phyloP scores from a whole-genome alignment of 2,329 filamentous ascomycete species.

The Macrophomina phaseolina region DNA sequence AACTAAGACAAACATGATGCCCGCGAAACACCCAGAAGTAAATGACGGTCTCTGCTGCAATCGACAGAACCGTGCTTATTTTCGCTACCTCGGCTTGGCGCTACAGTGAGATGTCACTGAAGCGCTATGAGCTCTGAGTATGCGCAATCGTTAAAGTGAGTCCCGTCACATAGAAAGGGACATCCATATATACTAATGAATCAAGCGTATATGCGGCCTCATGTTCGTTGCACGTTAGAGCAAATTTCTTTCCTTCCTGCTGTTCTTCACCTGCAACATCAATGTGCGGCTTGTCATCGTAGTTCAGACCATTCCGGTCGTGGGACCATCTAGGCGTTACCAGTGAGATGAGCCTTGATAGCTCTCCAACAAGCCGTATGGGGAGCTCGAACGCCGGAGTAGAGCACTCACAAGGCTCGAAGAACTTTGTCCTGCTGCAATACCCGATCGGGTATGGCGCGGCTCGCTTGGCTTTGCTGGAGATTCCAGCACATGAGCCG shows the following conservation, averaged over 20 bases:
- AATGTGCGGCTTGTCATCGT: no score
- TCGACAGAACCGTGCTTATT: not conserved
- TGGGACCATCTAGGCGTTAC: no score
- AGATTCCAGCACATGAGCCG: not conserved
- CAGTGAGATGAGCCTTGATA: no score
- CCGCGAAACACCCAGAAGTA: not conserved
- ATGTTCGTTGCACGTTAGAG: no score
- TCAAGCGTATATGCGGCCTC: no score
- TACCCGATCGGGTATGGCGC: slow-evolving; percentile 12
- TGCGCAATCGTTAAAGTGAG: not conserved
- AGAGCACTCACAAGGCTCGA: not conserved
- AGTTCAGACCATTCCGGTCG: no score
- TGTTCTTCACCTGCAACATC: no score
- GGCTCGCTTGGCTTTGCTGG: not conserved
- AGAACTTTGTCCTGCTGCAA: not conserved
- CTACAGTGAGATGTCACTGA: slow-evolving; percentile 7
- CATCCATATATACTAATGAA: no score
- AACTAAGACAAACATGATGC: no score
- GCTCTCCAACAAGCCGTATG: no score
- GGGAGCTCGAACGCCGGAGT: not conserved
- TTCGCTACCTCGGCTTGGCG: slow-evolving; percentile 16
- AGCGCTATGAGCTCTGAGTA: not conserved
- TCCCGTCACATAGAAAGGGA: not conserved
- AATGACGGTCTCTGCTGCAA: not conserved
- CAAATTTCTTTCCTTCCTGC: no score